Evolutionary conservation across 2,329 filamentous ascomycete genomes (phyloP), one percentile per base, ranked within the genome.

Genomic region (Graphium sp.): DNA sequence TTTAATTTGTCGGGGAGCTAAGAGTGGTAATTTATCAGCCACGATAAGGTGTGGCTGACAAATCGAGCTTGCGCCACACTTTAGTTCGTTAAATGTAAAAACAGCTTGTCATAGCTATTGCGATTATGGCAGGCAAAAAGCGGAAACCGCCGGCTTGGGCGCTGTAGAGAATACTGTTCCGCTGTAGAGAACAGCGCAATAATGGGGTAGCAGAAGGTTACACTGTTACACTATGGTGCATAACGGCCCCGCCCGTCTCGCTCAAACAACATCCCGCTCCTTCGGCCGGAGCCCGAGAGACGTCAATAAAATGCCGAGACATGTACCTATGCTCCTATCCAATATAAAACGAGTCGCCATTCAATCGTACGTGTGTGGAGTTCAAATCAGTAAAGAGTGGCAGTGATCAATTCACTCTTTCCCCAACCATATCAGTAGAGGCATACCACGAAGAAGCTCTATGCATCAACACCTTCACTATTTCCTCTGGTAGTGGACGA

Each of bases 51-150:
- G n/a, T 22, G 20, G n/a, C n/a, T 22, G n/a, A 8, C 8, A 8
- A 8, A 8, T n/a, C 8, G 8, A n/a, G 20, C 8, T 22, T 22
- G 20, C n/a, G 20, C 8, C 20, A 8, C 8, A 22, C n/a, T n/a
- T 22, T 22, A n/a, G 6, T 12, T 12, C 22, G 6, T 6, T 14
- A 7, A 18, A 14, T 30, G 7, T 11, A 7, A 16, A 17, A 17
- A 3, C 66, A 67, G 38, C 60, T 64, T 24, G 61, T 69, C 5
- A 52, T 72, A 11, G 50, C 73, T 18, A 53, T 50, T 9, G 56
- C n/a, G n/a, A n/a, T n/a, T n/a, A n/a, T n/a, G n/a, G n/a, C n/a
- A n/a, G n/a, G n/a, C n/a, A n/a, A n/a, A n/a, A n/a, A n/a, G n/a
- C n/a, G n/a, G n/a, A n/a, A n/a, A n/a, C n/a, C n/a, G n/a, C n/a